Conservation (phyloP, 2,329 filamentous ascomycete genomes). For the Knufia petricola region DNA sequence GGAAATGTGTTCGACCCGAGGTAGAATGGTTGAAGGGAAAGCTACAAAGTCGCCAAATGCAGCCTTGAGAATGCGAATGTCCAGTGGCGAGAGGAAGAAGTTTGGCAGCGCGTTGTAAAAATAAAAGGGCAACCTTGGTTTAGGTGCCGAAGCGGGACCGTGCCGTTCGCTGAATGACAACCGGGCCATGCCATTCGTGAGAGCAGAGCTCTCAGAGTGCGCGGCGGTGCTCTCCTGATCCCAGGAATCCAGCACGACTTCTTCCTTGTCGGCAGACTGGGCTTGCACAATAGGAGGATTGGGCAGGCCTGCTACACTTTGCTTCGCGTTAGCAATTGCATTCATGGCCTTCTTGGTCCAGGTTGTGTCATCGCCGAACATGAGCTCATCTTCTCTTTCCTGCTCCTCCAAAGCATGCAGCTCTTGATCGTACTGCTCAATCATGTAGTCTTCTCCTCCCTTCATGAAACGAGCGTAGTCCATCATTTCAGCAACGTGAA, state of each 20-base stretch:
- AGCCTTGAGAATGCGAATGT: constrained; percentile 84
- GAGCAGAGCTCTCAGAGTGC: constrained; percentile 14
- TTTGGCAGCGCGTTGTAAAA: constrained; percentile 85
- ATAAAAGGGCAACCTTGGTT: constrained; percentile 41
- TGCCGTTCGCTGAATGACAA: constrained; percentile 18
- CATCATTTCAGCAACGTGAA: constrained; percentile 83
- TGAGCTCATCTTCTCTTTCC: constrained; percentile 77
- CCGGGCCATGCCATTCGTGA: constrained; percentile 22
- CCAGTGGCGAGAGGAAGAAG: constrained; percentile 79
- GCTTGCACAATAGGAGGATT: constrained; percentile 44
- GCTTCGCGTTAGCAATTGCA: constrained; percentile 63
- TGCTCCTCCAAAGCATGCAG: constrained; percentile 64
- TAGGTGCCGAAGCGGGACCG: background rate
- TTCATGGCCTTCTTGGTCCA: constrained; percentile 81
- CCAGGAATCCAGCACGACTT: constrained; percentile 14
- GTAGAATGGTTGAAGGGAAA: constrained; percentile 78
- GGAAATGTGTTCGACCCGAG: constrained; percentile 79
- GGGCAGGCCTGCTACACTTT: constrained; percentile 60
- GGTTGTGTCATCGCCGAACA: constrained; percentile 87
- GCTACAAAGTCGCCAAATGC: constrained; percentile 73
- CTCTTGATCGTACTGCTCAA: constrained; percentile 67
- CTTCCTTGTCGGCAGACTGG: constrained; percentile 16
- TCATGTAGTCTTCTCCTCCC: constrained; percentile 81
- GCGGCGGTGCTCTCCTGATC: constrained; percentile 10
- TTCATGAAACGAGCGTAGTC: constrained; percentile 96